Conservation (phyloP, 2,329 filamentous ascomycete species). For the Colletotrichum tofieldiae region DNA sequence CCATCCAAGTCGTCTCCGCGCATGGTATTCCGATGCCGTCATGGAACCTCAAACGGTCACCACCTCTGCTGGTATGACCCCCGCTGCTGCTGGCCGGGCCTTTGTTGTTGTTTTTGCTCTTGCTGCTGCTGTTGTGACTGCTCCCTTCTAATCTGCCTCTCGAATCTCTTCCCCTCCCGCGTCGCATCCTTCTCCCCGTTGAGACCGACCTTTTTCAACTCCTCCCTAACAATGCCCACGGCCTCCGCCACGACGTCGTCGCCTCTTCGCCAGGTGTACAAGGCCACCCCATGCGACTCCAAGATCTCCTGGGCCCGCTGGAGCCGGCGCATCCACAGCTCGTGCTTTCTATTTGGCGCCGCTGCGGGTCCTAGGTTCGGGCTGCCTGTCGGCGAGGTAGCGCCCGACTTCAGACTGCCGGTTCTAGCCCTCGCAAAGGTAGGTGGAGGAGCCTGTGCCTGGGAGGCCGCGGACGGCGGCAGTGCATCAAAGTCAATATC, state of each 20-base stretch:
- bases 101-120: conserved; percentile 12
- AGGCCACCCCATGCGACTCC: conserved; percentile 74
- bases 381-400: conserved; percentile 54
- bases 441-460: conserved; percentile 40
- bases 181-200: conserved; percentile 42
- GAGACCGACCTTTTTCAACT: conserved; percentile 60
- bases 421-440: conserved; percentile 48
- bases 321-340: conserved; percentile 80
- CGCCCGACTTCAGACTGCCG: conserved; percentile 50
- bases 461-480: conserved; percentile 50
- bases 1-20: not conserved
- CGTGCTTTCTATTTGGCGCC: conserved; percentile 75
- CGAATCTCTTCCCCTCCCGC: conserved; percentile 43
- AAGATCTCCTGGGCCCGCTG: conserved; percentile 75
- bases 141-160: conserved; percentile 40
- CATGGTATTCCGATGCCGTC: not conserved
- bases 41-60: not conserved
- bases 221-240: conserved; percentile 73
- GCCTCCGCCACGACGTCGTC: conserved; percentile 79
- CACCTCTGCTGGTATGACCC: conserved; percentile 22
- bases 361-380: conserved; percentile 53
- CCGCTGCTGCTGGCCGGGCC: conserved; percentile 25
- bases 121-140: conserved; percentile 29
- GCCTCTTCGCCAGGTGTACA: conserved; percentile 83
- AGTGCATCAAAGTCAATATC: conserved; percentile 61